Conservation (phyloP, 1,139 yeast genomes). For the Diutina sp. region DNA sequence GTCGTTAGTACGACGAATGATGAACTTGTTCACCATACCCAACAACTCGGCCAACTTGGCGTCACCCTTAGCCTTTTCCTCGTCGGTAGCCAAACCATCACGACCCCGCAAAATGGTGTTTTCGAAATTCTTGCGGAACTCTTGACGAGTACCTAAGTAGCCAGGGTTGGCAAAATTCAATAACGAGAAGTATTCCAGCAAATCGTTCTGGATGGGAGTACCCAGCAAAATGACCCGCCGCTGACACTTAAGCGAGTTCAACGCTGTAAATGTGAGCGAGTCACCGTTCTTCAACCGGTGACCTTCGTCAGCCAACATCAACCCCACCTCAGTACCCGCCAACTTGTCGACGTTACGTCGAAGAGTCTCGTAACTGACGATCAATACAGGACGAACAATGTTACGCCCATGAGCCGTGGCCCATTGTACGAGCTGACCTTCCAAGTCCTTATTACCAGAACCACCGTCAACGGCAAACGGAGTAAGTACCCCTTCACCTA, state of each 20-base stretch:
- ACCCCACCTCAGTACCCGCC: slow-evolving; percentile 72
- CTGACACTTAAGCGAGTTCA: slow-evolving; percentile 70
- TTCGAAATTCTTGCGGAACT: slow-evolving; percentile 80
- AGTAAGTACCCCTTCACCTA: slow-evolving; percentile 80
- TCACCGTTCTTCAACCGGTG: slow-evolving; percentile 93
- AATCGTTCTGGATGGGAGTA: slow-evolving; percentile 94
- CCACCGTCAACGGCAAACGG: slow-evolving; percentile 93
- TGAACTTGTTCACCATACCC: slow-evolving; percentile 71
- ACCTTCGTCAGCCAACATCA: slow-evolving; percentile 91
- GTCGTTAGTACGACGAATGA: slow-evolving; percentile 92
- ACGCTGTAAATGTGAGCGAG: slow-evolving; percentile 80
- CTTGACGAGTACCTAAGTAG: slow-evolving; percentile 68
- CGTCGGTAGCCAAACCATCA: slow-evolving; percentile 82
- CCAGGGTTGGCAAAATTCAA: slow-evolving; percentile 94
- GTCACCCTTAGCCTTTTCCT: slow-evolving; percentile 65
- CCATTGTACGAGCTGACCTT: slow-evolving; percentile 72
- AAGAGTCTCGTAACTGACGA: slow-evolving; percentile 90
- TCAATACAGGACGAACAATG: slow-evolving; percentile 84
- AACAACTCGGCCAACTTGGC: slow-evolving; percentile 59
- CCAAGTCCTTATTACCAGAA: slow-evolving; percentile 50
- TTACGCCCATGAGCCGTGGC: slow-evolving; percentile 80
- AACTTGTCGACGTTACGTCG: slow-evolving; percentile 75
- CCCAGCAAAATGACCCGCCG: slow-evolving; percentile 91
- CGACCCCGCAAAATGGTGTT: slow-evolving; percentile 70
- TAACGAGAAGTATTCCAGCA: slow-evolving; percentile 87